Evolutionary conservation across 768 basidiomycete species (phyloP).

Genomic region (Omphalotus guepiniiformis): DNA sequence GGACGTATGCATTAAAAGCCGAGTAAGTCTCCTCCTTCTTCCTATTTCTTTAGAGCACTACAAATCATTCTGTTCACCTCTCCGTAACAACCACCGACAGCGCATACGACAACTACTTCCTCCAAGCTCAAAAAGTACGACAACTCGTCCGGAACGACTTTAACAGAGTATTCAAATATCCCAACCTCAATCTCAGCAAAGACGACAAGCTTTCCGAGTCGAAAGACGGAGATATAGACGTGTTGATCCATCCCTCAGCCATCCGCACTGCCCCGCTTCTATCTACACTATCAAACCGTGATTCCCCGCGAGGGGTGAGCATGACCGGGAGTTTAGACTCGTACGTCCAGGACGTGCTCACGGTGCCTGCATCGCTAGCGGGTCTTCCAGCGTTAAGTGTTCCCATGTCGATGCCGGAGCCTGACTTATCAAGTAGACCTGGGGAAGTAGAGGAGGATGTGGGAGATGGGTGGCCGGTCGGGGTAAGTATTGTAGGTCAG

Average conservation of each 20-base stretch:
- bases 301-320: slow-evolving; percentile 8
- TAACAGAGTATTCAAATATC: slow-evolving; percentile 56
- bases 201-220: neutral
- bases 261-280: slow-evolving; percentile 80
- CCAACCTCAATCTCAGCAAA: slow-evolving; percentile 41
- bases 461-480: slow-evolving; percentile 77
- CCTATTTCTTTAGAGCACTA: slow-evolving; percentile 39
- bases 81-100: too few relatives aligned
- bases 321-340: slow-evolving; percentile 40
- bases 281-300: slow-evolving; percentile 9
- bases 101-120: slow-evolving; percentile 96
- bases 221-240: slow-evolving; percentile 52
- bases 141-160: slow-evolving; percentile 71
- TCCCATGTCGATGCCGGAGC: slow-evolving; percentile 31
- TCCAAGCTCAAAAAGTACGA: slow-evolving; percentile 86
- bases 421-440: neutral
- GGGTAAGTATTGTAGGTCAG: slow-evolving; percentile 78
- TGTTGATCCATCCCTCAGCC: slow-evolving; percentile 83
- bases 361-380: slow-evolving; percentile 87
- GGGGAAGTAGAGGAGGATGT: slow-evolving; percentile 25
- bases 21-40: slow-evolving; percentile 52
- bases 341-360: slow-evolving; percentile 90
- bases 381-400: slow-evolving; percentile 82
- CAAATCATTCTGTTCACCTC: too few relatives aligned
- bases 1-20: slow-evolving; percentile 88